These are phyloP conservation scores for Simplicillium sp. DNA, from an alignment of 2,329 filamentous ascomycete species.

Conservation along the genomic window DNA sequence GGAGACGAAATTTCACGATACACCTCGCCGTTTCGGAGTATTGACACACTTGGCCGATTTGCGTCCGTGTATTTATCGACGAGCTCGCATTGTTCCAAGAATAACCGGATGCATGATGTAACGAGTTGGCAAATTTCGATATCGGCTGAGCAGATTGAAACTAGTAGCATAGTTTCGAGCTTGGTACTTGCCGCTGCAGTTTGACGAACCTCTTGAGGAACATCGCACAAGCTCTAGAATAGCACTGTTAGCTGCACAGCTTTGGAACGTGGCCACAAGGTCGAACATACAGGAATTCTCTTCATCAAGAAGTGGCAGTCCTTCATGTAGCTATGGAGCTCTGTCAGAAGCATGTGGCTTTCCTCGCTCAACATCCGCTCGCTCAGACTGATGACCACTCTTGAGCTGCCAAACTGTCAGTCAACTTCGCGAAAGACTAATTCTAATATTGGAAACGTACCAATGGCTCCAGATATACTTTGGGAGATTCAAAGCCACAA, in stretches of 20 bases:
- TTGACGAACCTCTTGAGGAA: slow-evolving; percentile 45
- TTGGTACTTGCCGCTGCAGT: slow-evolving; percentile 41
- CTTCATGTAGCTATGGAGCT: slow-evolving; percentile 46
- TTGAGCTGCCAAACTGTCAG: slow-evolving; percentile 15
- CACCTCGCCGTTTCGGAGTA: slow-evolving; percentile 51
- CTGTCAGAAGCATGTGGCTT: slow-evolving; percentile 31
- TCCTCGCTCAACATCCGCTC: slow-evolving; percentile 34
- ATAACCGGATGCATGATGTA: slow-evolving; percentile 50
- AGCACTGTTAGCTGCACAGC: too few relatives aligned
- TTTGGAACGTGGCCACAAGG: background rate
- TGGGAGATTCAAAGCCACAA: too few relatives aligned
- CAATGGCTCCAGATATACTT: too few relatives aligned
- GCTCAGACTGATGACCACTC: slow-evolving; percentile 36
- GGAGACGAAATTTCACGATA: slow-evolving; percentile 54
- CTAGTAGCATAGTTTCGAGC: slow-evolving; percentile 53
- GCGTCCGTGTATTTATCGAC: slow-evolving; percentile 41
- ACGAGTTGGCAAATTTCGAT: slow-evolving; percentile 57
- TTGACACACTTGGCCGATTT: slow-evolving; percentile 37
- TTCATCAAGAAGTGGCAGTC: slow-evolving; percentile 43
- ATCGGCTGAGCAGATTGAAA: slow-evolving; percentile 55
- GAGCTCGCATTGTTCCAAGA: slow-evolving; percentile 51
- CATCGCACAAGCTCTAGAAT: slow-evolving; percentile 41
- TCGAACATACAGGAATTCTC: slow-evolving; percentile 33
- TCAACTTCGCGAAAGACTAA: too few relatives aligned
- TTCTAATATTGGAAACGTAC: too few relatives aligned